Base-by-base conservation (phyloP, 352 stramenopile species). In the Blastocystis sp. region DNA sequence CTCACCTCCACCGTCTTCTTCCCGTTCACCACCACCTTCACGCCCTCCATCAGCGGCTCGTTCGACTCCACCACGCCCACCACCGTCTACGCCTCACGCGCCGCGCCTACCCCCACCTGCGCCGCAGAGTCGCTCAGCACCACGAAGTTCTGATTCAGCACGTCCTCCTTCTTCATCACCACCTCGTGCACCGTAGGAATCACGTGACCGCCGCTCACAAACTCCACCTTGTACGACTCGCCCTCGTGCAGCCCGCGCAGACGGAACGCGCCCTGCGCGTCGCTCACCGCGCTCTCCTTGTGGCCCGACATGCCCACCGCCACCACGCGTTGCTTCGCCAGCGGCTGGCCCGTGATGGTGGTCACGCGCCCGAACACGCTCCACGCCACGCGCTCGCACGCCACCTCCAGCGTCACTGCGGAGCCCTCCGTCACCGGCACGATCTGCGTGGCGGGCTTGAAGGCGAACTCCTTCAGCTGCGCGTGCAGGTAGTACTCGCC, bases 381-480 rank as follows among this genome's bases (percentile, higher is more conserved):
- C 19, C 38, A 87, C 6, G 60, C 76, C 17, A 87, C 52, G 17
- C 63, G 60, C 34, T 74, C 54, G 17, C 60, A 76, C 10, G 9
- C 38, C 19, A 87, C 3, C 24, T 3, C 10, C 17, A 87, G 10
- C 19, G 9, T 54, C 40, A 28, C 17, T 3, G 57, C 76, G 19
- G 10, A 24, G n/a, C 76, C 76, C 48, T 87, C 76, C 42, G 42
- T 3, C 6, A 87, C 38, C 19, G n/a, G 7, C 11, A 87, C 48
- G 4, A 34, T 87, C 59, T 76, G 60, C n/a, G n/a, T 45, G 11
- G 76, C n/a, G 11, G 60, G 52, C 6, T 28, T 10, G 60, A 87
- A 87, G 10, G 17, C 17, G 34, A 42, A 87, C 59, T 87, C 76
- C 63, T 87, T 87, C 60, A 76, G 42, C 38, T 87, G 60, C 21